phyloP scores from a whole-genome alignment of 805 yeast species.

The Helenozyma baotianmanensis region DNA sequence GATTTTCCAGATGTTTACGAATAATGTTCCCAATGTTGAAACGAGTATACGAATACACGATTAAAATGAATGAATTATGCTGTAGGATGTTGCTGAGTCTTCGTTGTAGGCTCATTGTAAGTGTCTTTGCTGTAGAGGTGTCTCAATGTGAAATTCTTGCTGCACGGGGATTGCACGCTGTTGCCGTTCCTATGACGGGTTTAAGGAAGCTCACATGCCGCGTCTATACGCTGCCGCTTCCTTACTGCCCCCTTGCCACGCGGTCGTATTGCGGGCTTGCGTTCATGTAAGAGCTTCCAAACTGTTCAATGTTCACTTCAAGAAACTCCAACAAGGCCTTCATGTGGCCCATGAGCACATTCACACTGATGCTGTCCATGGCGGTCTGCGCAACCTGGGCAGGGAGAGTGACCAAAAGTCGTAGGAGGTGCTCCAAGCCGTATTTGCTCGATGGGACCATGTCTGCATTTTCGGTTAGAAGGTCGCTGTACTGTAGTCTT shows the following conservation, averaged over 20 bases:
- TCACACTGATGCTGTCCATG: constrained; percentile 73
- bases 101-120: no score
- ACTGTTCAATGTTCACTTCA: constrained; percentile 34
- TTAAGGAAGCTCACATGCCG: no score
- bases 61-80: no score
- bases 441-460: constrained; percentile 37
- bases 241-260: constrained; percentile 13
- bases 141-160: no score
- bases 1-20: constrained; percentile 2
- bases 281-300: constrained; percentile 33
- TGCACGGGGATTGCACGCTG: no score
- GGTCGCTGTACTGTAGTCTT: constrained; percentile 62
- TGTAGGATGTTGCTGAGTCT: no score
- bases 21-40: neutral
- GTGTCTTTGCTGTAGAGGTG: no score
- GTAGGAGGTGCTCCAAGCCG: constrained; percentile 77
- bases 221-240: no score
- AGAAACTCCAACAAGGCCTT: constrained; percentile 53
- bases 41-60: constrained; percentile 3
- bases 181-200: no score
- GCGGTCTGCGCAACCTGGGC: constrained; percentile 73
- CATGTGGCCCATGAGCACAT: constrained; percentile 49
- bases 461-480: constrained; percentile 37
- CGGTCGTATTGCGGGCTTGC: constrained; percentile 39
- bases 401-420: constrained; percentile 76